These are phyloP conservation scores for Carpinus fangiana DNA, from an alignment of 306 rosid genomes.

Conservation along the genomic window DNA sequence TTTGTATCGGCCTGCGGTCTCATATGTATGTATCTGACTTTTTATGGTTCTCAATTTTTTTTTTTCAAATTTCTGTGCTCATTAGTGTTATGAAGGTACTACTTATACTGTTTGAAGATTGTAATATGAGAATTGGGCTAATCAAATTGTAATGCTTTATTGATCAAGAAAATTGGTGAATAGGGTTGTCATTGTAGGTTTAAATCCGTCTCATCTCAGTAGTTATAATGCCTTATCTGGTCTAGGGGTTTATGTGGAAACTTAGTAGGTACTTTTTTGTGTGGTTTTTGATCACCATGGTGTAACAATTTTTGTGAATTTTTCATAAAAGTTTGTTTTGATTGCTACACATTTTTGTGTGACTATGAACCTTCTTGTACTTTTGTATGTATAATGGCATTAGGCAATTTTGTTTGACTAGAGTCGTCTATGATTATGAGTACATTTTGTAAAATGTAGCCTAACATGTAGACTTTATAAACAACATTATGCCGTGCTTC, in stretches of 20 bases:
- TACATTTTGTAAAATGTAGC: background rate
- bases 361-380: background rate
- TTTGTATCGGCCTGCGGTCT: constrained; percentile 17
- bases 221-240: background rate
- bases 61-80: background rate
- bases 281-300: background rate
- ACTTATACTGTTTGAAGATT: background rate
- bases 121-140: background rate
- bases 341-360: background rate
- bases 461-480: background rate
- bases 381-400: background rate
- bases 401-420: background rate
- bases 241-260: background rate
- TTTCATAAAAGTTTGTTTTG: background rate
- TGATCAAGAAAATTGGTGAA: background rate
- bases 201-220: background rate
- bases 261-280: background rate
- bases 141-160: background rate
- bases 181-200: background rate
- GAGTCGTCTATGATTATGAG: background rate
- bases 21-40: constrained; percentile 27
- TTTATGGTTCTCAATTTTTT: background rate
- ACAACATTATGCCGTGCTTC: background rate
- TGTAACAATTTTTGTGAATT: background rate
- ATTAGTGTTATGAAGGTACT: background rate